Evolutionary conservation across 179 eudicot species (phyloP).

Genomic region (Nepenthes alata): DNA sequence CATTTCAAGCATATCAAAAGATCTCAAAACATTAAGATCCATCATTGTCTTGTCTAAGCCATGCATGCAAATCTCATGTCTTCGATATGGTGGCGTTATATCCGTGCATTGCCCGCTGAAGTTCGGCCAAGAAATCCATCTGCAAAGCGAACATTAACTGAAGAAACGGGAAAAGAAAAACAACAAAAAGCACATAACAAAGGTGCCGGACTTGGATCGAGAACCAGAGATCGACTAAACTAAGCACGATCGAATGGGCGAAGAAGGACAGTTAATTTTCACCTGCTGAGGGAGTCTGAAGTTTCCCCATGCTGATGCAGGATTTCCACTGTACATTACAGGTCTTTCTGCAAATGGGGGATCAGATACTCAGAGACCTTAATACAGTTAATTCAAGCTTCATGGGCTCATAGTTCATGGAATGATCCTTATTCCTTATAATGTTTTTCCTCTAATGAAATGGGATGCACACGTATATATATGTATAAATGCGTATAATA

Average conservation of each 20-base stretch:
- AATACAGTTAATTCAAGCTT: no score
- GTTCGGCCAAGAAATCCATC: conserved; percentile 62
- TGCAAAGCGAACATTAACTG: conserved; percentile 31
- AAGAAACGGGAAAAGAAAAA: neutral
- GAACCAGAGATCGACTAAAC: neutral
- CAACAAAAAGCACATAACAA: neutral
- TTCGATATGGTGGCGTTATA: conserved; percentile 17
- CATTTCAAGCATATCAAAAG: no score
- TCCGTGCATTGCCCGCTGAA: conserved; percentile 39
- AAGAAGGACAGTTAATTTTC: neutral
- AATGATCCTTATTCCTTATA: no score
- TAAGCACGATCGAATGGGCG: neutral
- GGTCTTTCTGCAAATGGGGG: conserved; percentile 47
- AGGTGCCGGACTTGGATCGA: neutral
- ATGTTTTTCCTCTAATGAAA: no score
- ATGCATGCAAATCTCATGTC: conserved; percentile 4
- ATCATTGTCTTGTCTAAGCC: neutral
- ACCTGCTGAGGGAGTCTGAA: conserved; percentile 68
- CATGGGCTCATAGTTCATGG: no score
- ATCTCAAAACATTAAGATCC: neutral
- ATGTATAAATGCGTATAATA: no score
- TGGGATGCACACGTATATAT: no score
- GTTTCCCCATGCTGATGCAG: conserved; percentile 55
- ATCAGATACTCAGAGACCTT: neutral
- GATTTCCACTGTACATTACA: conserved; percentile 49